These are phyloP conservation scores for Tuber indicum DNA, from an alignment of 495 filamentous ascomycete genomes.

Conservation along the genomic window DNA sequence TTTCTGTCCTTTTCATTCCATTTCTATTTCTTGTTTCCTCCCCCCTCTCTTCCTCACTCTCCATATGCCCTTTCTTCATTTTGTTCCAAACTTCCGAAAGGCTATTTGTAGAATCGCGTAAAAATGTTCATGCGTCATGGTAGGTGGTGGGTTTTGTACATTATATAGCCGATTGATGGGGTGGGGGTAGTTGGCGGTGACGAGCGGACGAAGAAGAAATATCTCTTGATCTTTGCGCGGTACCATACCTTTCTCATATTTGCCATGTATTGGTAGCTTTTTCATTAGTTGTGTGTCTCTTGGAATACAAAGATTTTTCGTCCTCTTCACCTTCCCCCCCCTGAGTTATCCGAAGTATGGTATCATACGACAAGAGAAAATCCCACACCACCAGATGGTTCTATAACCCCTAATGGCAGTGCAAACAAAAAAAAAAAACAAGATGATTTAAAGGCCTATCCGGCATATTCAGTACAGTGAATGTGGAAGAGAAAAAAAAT, in stretches of 20 bases:
- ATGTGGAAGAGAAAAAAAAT: too few relatives aligned
- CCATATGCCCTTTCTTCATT: not conserved
- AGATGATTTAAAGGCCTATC: too few relatives aligned
- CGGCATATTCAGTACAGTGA: too few relatives aligned
- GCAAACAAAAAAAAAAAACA: too few relatives aligned
- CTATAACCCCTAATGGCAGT: too few relatives aligned
- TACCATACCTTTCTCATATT: not conserved
- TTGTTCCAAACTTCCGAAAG: not conserved
- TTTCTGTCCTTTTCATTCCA: not conserved
- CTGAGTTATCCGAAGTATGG: too few relatives aligned
- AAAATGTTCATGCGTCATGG: not conserved
- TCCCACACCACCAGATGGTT: too few relatives aligned
- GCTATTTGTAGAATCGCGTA: not conserved
- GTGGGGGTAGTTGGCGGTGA: not conserved
- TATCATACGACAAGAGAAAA: too few relatives aligned
- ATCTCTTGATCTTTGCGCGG: not conserved
- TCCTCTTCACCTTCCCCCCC: not conserved
- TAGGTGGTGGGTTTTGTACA: not conserved
- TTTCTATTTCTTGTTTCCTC: not conserved
- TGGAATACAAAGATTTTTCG: not conserved
- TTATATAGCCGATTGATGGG: not conserved
- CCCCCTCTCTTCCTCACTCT: not conserved
- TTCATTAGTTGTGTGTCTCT: not conserved
- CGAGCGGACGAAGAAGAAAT: not conserved
- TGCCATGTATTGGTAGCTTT: not conserved